Conservation (phyloP, 2,329 filamentous ascomycete genomes). For the Pseudophaeomoniella oleicola region DNA sequence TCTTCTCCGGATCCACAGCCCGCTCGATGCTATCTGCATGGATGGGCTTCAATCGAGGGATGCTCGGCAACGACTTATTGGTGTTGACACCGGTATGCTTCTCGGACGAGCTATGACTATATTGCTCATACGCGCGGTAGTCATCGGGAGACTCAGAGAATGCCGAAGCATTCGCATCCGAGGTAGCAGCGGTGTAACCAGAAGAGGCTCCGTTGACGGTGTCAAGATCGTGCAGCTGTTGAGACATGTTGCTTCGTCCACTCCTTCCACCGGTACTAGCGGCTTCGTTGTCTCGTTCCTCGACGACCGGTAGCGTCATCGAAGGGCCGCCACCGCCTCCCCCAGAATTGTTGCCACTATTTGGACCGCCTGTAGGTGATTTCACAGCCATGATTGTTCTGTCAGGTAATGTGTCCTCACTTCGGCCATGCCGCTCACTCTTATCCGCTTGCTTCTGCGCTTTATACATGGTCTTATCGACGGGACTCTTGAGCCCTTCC, state of each 20-base stretch:
- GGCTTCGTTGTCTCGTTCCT: constrained; percentile 71
- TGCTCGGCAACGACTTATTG: background rate
- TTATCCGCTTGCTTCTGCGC: constrained; percentile 51
- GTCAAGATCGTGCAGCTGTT: background rate
- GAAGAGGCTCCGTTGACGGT: background rate
- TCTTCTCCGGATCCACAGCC: background rate
- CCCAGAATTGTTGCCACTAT: constrained; percentile 38
- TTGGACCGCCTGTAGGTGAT: constrained; percentile 32
- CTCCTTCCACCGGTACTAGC: constrained; percentile 50
- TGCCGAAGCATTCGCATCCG: background rate
- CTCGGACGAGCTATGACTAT: background rate
- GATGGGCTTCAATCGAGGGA: background rate
- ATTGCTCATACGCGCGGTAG: background rate
- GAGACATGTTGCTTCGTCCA: constrained; percentile 27
- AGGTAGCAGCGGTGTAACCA: background rate
- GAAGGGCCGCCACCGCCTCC: constrained; percentile 24
- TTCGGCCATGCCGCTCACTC: constrained; percentile 23
- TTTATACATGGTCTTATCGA: constrained; percentile 39
- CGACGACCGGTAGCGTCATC: constrained; percentile 61
- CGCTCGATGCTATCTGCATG: background rate
- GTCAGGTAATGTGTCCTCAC: constrained; percentile 45
- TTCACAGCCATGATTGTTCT: constrained; percentile 43
- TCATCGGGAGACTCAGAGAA: background rate
- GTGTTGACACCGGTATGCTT: background rate
- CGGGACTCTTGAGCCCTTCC: too few relatives aligned